Evolutionary conservation across 2,329 filamentous ascomycete genomes (phyloP).

Genomic region (Akanthomyces lecanii): DNA sequence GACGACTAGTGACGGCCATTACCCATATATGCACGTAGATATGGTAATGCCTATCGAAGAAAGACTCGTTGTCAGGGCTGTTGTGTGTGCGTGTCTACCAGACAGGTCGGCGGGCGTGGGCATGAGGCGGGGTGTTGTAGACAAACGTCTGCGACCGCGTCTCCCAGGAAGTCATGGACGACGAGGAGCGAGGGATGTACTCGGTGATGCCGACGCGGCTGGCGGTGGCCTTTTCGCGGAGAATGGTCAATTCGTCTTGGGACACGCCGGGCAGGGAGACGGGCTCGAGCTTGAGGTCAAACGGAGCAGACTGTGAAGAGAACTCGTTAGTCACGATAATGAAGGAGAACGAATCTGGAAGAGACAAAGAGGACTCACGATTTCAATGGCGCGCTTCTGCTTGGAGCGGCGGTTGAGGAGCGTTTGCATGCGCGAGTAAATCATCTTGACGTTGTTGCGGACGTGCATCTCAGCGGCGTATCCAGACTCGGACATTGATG

Average conservation of each 20-base stretch:
- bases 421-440: slow-evolving; percentile 42
- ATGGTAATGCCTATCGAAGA: background rate
- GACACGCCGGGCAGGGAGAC: slow-evolving; percentile 51
- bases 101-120: slow-evolving; percentile 14
- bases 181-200: slow-evolving; percentile 24
- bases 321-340: slow-evolving; percentile 17
- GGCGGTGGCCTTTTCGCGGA: slow-evolving; percentile 50
- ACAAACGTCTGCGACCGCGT: slow-evolving; percentile 20
- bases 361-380: slow-evolving; percentile 35
- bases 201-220: slow-evolving; percentile 45
- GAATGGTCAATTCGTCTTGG: slow-evolving; percentile 52
- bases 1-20: background rate
- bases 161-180: slow-evolving; percentile 19
- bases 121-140: slow-evolving; percentile 22
- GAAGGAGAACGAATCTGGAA: background rate
- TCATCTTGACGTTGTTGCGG: slow-evolving; percentile 40
- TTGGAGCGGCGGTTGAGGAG: slow-evolving; percentile 40
- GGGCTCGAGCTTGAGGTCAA: slow-evolving; percentile 54
- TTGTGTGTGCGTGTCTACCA: slow-evolving; percentile 1
- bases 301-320: slow-evolving; percentile 52
- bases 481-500: background rate
- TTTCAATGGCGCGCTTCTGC: slow-evolving; percentile 40
- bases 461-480: slow-evolving; percentile 25
- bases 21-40: background rate
- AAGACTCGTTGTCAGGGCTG: background rate